These are phyloP conservation scores for Leptomonas seymouri DNA, from an alignment of 208 protist genomes.

Conservation along the genomic window DNA sequence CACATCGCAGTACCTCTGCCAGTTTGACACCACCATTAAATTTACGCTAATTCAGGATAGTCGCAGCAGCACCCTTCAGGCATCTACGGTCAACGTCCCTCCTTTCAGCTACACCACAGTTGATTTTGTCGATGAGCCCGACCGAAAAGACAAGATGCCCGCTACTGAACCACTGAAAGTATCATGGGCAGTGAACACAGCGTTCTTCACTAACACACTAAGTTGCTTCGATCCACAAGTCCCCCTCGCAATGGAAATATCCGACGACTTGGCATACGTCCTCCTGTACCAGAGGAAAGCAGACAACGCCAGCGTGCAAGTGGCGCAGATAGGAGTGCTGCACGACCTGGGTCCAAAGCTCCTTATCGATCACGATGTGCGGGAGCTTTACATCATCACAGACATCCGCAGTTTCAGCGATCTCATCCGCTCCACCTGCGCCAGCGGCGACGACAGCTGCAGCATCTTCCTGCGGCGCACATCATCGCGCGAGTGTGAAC, in stretches of 20 bases:
- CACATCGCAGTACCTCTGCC: slow-evolving; percentile 30
- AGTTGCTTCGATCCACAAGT: slow-evolving; percentile 49
- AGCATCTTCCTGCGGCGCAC: slow-evolving; percentile 41
- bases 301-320: slow-evolving; percentile 37
- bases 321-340: slow-evolving; percentile 49
- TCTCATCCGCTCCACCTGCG: slow-evolving; percentile 40
- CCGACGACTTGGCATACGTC: slow-evolving; percentile 37
- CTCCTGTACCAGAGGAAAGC: slow-evolving; percentile 45
- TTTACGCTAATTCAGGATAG: slow-evolving; percentile 33
- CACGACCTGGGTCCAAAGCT: slow-evolving; percentile 72
- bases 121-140: slow-evolving; percentile 24
- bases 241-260: slow-evolving; percentile 48
- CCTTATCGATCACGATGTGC: slow-evolving; percentile 49
- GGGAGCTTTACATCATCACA: slow-evolving; percentile 42
- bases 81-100: slow-evolving; percentile 48
- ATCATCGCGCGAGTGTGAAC: slow-evolving; percentile 25
- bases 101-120: slow-evolving; percentile 69
- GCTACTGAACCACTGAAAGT: slow-evolving; percentile 24
- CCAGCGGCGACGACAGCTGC: slow-evolving; percentile 53
- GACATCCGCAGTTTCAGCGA: slow-evolving; percentile 60
- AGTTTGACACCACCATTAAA: slow-evolving; percentile 53
- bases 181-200: slow-evolving; percentile 53
- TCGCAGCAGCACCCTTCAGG: slow-evolving; percentile 19
- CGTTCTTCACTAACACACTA: slow-evolving; percentile 42
- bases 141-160: slow-evolving; percentile 8